These are phyloP conservation scores for Petunia secreta DNA, from an alignment of 257 asterid species.

Conservation along the genomic window DNA sequence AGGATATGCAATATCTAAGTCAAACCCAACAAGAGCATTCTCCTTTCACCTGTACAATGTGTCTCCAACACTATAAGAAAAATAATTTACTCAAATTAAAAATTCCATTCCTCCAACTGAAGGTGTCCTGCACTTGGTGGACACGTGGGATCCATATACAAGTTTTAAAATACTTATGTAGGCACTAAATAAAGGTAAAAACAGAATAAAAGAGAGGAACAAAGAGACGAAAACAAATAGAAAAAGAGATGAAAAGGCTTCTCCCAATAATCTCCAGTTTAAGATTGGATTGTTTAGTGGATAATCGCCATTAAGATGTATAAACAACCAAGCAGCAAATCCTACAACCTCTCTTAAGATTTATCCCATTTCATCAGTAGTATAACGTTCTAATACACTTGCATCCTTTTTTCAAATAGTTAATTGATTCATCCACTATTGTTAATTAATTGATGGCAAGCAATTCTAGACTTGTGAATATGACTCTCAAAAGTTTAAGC, in stretches of 20 bases:
- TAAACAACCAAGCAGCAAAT: neutral
- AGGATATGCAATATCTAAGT: neutral
- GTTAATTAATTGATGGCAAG: neutral
- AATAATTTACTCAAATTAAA: neutral
- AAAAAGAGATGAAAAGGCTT: neutral
- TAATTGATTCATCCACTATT: constrained; percentile 5
- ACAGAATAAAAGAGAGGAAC: neutral
- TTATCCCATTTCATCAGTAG: neutral
- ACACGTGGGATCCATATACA: too few relatives aligned
- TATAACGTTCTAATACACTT: too few relatives aligned
- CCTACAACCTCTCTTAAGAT: neutral
- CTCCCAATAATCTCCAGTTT: neutral
- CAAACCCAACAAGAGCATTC: neutral
- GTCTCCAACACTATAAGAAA: neutral
- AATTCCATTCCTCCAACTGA: too few relatives aligned
- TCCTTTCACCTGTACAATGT: neutral
- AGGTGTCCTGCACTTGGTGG: too few relatives aligned
- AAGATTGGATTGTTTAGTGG: neutral
- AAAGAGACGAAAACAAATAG: neutral
- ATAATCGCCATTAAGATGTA: neutral
- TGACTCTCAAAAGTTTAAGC: neutral
- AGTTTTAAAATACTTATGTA: too few relatives aligned
- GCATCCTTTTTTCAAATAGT: neutral
- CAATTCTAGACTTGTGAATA: neutral
- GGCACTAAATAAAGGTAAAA: too few relatives aligned